These are phyloP conservation scores for Vaccinium darrowii DNA, from an alignment of 148 eudicot genomes.

Conservation along the genomic window DNA sequence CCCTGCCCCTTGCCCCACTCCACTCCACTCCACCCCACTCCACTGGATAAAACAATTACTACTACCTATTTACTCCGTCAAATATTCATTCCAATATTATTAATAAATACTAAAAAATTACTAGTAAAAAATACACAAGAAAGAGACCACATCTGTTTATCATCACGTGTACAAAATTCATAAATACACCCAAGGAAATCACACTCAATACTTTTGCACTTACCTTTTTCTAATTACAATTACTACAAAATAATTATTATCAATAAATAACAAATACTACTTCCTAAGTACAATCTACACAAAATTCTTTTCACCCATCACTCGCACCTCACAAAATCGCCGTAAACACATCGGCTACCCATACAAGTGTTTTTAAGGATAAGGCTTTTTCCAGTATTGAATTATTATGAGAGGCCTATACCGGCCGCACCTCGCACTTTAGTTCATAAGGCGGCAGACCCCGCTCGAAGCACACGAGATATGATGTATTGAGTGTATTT, in stretches of 20 bases:
- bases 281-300: neutral
- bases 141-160: neutral
- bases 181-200: neutral
- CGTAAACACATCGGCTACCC: neutral
- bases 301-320: neutral
- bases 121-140: neutral
- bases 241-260: neutral
- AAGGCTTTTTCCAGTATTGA: too few species aligned
- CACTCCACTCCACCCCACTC: neutral
- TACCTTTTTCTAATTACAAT: neutral
- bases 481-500: too few species aligned
- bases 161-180: neutral
- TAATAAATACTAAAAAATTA: neutral
- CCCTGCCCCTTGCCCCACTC: neutral
- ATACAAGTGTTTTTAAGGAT: neutral
- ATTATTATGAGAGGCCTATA: too few species aligned
- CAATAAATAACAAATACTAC: neutral
- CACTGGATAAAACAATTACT: too few species aligned
- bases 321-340: constrained; percentile 17
- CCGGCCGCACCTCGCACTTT: too few species aligned
- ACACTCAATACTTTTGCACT: neutral
- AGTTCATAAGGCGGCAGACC: too few species aligned
- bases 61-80: neutral
- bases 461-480: neutral
- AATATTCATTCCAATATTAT: neutral